Conservation (phyloP, 441 rosid species). For the Omphalea diandra region DNA sequence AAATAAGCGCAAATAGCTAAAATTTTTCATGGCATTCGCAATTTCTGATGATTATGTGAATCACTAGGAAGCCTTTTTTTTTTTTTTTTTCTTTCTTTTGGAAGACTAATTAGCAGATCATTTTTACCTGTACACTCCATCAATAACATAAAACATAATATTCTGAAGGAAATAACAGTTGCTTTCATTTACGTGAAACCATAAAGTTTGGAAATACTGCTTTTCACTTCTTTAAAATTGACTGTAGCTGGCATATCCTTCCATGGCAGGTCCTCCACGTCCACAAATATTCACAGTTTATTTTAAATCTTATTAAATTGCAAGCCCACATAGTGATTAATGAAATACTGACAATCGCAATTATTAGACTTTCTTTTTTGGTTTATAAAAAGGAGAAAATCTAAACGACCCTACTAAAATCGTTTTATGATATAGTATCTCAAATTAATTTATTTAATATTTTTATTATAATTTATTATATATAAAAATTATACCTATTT, state of each 20-base stretch:
- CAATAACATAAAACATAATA: too few relatives aligned
- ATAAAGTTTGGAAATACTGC: too few relatives aligned
- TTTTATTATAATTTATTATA: not conserved
- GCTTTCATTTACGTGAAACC: too few relatives aligned
- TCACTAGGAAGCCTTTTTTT: too few relatives aligned
- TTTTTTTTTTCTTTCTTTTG: too few relatives aligned
- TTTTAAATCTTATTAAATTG: not conserved
- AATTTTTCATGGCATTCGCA: too few relatives aligned
- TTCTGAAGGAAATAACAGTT: too few relatives aligned
- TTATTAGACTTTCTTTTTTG: not conserved
- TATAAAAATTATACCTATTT: not conserved
- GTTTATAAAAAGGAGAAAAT: not conserved
- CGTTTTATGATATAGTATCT: not conserved
- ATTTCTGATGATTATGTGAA: too few relatives aligned
- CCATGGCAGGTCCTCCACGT: not conserved
- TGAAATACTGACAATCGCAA: conserved; percentile 5
- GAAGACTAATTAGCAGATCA: too few relatives aligned
- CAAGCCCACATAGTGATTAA: not conserved
- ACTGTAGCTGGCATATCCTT: not conserved
- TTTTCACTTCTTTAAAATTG: too few relatives aligned
- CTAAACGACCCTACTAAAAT: not conserved
- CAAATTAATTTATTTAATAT: not conserved
- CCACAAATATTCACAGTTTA: not conserved
- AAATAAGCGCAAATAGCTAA: too few relatives aligned
- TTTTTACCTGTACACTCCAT: too few relatives aligned